Conservation (phyloP, 805 yeast genomes). For the Candida endomychidarum region DNA sequence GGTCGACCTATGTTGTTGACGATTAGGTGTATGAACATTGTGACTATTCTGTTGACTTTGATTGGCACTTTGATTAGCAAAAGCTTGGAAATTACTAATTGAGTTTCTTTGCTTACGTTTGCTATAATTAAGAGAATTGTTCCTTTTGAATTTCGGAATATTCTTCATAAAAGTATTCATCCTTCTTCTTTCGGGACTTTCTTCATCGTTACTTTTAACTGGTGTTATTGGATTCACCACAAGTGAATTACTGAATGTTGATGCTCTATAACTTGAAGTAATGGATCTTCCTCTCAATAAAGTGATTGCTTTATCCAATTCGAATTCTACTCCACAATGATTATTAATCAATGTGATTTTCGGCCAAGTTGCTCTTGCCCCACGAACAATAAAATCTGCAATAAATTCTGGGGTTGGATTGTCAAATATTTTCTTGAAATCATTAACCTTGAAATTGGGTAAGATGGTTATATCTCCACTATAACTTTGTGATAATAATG, state of each 20-base stretch:
- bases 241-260: constrained; percentile 14
- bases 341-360: constrained; percentile 80
- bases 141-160: constrained; percentile 26
- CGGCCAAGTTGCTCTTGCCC: constrained; percentile 94
- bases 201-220: constrained; percentile 4
- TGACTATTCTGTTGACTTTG: neutral
- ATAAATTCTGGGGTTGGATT: constrained; percentile 84
- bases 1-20: constrained; percentile 12
- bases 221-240: constrained; percentile 13
- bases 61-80: neutral
- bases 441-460: constrained; percentile 66
- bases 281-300: constrained; percentile 61
- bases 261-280: constrained; percentile 18
- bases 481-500: constrained; percentile 81
- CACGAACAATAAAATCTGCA: constrained; percentile 68
- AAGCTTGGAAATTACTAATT: constrained; percentile 13
- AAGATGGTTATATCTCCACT: constrained; percentile 92
- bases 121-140: constrained; percentile 20
- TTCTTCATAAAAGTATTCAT: constrained; percentile 8
- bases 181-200: constrained; percentile 12
- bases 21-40: constrained; percentile 1
- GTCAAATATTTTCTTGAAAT: constrained; percentile 60
- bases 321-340: constrained; percentile 88
- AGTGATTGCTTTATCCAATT: constrained; percentile 78
- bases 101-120: constrained; percentile 15